A percentile compares a stretch with the other conserved stretches of the same genome.
Conservation (phyloP, 805 yeast species). For the Saturnispora hagleri region DNA sequence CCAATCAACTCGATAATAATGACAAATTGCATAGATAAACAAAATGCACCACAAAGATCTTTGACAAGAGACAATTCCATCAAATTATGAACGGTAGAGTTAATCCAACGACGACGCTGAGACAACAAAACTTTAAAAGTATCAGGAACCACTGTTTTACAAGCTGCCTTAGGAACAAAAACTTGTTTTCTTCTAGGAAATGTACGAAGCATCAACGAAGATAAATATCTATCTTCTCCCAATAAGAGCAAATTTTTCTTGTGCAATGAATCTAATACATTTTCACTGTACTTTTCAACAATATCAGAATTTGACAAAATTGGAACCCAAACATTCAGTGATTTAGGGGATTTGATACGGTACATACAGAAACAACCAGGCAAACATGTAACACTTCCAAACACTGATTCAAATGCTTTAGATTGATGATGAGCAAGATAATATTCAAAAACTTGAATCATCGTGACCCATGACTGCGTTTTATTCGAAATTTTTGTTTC, state of each 20-base stretch:
- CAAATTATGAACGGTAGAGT: slow-evolving; percentile 87
- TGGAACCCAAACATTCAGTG: slow-evolving; percentile 82
- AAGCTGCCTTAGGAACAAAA: slow-evolving; percentile 83
- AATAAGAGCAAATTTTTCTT: slow-evolving; percentile 73
- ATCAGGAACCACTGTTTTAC: slow-evolving; percentile 87
- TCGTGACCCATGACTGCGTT: slow-evolving; percentile 77
- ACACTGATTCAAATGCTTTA: slow-evolving; percentile 89
- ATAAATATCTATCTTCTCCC: slow-evolving; percentile 84
- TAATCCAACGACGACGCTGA: slow-evolving; percentile 95
- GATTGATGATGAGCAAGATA: slow-evolving; percentile 91
- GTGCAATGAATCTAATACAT: slow-evolving; percentile 75
- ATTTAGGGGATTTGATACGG: slow-evolving; percentile 84
- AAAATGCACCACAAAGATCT: slow-evolving; percentile 89
- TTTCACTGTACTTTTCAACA: slow-evolving; percentile 84
- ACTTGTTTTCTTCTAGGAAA: slow-evolving; percentile 85
- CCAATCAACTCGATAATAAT: slow-evolving; percentile 78
- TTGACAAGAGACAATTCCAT: slow-evolving; percentile 78
- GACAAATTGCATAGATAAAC: slow-evolving; percentile 92
- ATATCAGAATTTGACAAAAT: slow-evolving; percentile 87
- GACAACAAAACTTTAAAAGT: slow-evolving; percentile 70
- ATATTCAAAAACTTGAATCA: slow-evolving; percentile 89
- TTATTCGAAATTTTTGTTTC: slow-evolving; percentile 89
- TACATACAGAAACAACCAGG: slow-evolving; percentile 95
- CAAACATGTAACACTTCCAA: slow-evolving; percentile 89
- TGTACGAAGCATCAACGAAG: slow-evolving; percentile 78